phyloP scores from a whole-genome alignment of 306 rosid genomes.

The Quercus parvula region DNA sequence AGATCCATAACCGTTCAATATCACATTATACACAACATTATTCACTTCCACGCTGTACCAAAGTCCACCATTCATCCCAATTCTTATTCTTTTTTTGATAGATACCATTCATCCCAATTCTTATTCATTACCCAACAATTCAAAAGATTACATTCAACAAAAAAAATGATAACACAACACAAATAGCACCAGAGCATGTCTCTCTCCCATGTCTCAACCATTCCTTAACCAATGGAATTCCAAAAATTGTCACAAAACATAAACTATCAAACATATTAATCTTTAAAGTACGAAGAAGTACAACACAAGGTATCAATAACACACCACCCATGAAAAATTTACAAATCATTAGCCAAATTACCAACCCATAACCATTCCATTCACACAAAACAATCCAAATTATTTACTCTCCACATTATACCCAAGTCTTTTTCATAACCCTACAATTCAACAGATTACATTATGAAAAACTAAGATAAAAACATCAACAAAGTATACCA shows the following conservation, averaged over 20 bases:
- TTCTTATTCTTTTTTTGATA: too few species aligned
- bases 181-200: constrained; percentile 1
- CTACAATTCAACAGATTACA: not conserved
- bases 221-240: constrained; percentile 7
- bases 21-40: too few species aligned
- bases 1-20: not conserved
- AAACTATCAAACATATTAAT: constrained; percentile 19
- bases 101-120: constrained; percentile 10
- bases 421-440: constrained; percentile 8
- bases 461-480: not conserved
- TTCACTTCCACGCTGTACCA: too few species aligned
- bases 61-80: not conserved
- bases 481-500: not conserved
- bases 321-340: not conserved
- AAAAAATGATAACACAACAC: not conserved
- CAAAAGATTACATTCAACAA: not conserved
- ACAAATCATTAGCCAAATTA: not conserved
- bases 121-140: constrained; percentile 23
- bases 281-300: not conserved
- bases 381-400: not conserved
- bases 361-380: not conserved
- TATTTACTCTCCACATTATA: not conserved
- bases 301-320: not conserved
- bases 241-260: not conserved
- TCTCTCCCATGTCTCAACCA: constrained; percentile 26